Evolutionary conservation across 495 filamentous ascomycete species (phyloP), one percentile per base, ranked within the genome.

Genomic region (Daldinia bambusicola): DNA sequence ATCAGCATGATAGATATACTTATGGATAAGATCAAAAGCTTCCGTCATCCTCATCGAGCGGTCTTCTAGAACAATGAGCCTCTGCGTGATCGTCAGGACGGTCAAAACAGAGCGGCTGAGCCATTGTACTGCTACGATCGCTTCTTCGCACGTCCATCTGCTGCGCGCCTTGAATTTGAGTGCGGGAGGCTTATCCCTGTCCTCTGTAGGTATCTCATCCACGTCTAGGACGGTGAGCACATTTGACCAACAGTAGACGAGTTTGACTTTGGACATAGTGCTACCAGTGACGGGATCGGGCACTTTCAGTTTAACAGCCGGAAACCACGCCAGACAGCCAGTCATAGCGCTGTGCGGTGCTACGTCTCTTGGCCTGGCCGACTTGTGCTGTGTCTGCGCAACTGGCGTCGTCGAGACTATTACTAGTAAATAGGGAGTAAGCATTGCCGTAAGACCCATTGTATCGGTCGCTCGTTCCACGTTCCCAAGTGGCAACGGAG

Each of bases 241-340:
- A 74, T 97, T 97, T 10, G 94, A 98, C 96, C 95, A 99, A 75
- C 93, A 97, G 79, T 98, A 99, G 1, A 92, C 94, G n/a, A 99
- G 84, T 76, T 98, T 98, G 50, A 91, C 89, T 74, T 88, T 89
- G 14, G 92, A 93, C 37, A 87, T 79, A 30, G 83, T 78, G 63
- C 81, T 84, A 4, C 82, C 85, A 18, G 85, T 84, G 20, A 77
- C 75, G 0, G 87, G 80, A 55, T 91, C 89, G 43, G 88, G 85
- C 26, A 89, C 87, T 79, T 98, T 99, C 41, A 98, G 81, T 72
- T 92, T 95, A 57, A 98, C 95, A 3, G 93, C 92, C 4, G 95
- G 95, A 78, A 98, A 99, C 95, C 95, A 99, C 16, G 95, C 93
- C 61, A 99, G 79, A 68, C 94, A 96, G 14, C 94, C 95, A 38